Percentiles rank a stretch among this genome's conserved stretches.
These are phyloP conservation scores for Cutaneotrichosporon dermatis DNA, from an alignment of 1,284 basidiomycete genomes.

Conservation along the genomic window DNA sequence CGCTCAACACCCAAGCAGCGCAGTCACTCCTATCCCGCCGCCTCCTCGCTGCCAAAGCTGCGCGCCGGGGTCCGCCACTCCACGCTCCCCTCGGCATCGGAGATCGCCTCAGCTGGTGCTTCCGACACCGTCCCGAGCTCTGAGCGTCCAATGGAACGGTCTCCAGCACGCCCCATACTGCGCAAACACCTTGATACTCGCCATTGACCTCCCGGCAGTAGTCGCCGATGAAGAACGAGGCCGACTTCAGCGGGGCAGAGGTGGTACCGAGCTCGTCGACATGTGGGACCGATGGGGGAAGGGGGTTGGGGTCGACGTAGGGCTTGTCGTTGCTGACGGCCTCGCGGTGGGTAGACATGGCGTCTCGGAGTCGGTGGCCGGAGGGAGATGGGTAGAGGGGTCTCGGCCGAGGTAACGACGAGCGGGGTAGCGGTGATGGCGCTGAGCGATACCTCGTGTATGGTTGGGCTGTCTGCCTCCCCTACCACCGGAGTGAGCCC, in stretches of 20 bases:
- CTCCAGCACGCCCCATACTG: background rate
- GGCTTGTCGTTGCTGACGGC: slow-evolving; percentile 48
- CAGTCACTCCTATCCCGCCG: too few species aligned
- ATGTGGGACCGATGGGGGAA: slow-evolving; percentile 69
- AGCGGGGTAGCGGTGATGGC: background rate
- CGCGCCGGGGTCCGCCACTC: too few species aligned
- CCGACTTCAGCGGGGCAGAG: slow-evolving; percentile 91
- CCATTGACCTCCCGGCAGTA: slow-evolving; percentile 97
- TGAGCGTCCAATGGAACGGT: too few species aligned
- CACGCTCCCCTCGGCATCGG: too few species aligned
- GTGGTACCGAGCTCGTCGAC: slow-evolving; percentile 87
- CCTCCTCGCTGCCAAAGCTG: too few species aligned
- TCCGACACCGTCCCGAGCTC: too few species aligned
- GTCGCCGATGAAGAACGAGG: slow-evolving; percentile 94
- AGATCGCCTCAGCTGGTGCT: too few species aligned
- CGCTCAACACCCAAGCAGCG: too few species aligned
- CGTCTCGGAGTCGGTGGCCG: background rate
- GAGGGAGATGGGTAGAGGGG: slow-evolving; percentile 1
- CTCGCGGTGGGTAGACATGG: slow-evolving; percentile 36
- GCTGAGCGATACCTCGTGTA: slow-evolving; percentile 4
- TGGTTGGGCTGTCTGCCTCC: slow-evolving; percentile 1
- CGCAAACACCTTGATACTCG: slow-evolving; percentile 49
- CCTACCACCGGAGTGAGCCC: background rate
- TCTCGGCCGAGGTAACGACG: background rate
- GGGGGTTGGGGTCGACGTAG: slow-evolving; percentile 67